A percentile compares a stretch with the other conserved stretches of the same genome.
phyloP scores from a whole-genome alignment of 2,329 filamentous ascomycete species.

The Uncinocarpus reesii region DNA sequence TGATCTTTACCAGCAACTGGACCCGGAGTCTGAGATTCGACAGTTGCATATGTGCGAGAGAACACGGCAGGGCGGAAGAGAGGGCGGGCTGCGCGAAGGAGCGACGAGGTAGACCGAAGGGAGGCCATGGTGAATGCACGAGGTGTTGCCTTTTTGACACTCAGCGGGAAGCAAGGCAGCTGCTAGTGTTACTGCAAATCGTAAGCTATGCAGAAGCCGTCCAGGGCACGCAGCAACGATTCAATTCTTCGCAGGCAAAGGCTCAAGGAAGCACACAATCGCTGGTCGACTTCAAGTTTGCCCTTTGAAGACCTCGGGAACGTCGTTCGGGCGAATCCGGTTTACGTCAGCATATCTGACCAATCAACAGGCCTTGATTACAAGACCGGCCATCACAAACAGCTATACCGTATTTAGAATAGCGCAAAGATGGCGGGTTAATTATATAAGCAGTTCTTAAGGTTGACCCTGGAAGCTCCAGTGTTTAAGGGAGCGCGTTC shows the following conservation, averaged over 20 bases:
- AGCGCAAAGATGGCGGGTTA: not conserved
- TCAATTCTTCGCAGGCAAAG: not conserved
- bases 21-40: constrained; percentile 25
- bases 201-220: not conserved
- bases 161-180: not conserved
- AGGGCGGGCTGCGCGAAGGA: constrained; percentile 35
- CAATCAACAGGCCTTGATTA: constrained; percentile 18
- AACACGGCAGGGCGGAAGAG: constrained; percentile 32
- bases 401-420: not conserved
- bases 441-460: too few species aligned
- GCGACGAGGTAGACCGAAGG: constrained; percentile 40
- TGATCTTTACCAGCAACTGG: constrained; percentile 21
- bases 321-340: constrained; percentile 13
- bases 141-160: constrained; percentile 12
- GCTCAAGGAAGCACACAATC: constrained; percentile 1
- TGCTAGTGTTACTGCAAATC: not conserved
- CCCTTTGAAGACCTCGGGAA: constrained; percentile 15
- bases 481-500: too few species aligned
- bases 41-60: constrained; percentile 40
- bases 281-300: constrained; percentile 10
- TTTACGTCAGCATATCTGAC: constrained; percentile 17
- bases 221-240: not conserved
- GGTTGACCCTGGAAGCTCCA: too few species aligned
- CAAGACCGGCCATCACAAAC: constrained; percentile 1
- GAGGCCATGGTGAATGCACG: constrained; percentile 34